phyloP scores from a whole-genome alignment of 169 alveolate genomes.

The Babesia gibsoni region DNA sequence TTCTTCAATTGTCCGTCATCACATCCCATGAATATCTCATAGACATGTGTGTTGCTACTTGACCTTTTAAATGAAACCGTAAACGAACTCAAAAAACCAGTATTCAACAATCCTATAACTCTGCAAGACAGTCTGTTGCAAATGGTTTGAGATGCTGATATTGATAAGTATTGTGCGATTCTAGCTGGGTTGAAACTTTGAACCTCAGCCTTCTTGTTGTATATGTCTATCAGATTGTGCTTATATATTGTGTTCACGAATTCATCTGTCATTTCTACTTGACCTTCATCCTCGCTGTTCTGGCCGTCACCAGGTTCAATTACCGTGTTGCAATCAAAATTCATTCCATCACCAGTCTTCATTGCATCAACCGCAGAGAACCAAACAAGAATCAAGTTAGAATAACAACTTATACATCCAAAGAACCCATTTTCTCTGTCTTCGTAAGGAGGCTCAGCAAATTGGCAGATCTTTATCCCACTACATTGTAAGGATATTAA shows the following conservation, averaged over 20 bases:
- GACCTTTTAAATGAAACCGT: not conserved
- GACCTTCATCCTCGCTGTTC: too few relatives aligned
- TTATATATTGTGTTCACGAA: not conserved
- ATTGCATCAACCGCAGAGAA: not conserved
- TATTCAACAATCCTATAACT: not conserved
- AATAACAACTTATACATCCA: not conserved
- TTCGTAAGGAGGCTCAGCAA: not conserved
- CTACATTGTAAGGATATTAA: not conserved
- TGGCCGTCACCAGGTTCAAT: too few relatives aligned
- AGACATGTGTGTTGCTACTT: not conserved
- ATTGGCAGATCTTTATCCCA: slow-evolving; percentile 42
- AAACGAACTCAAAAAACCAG: slow-evolving; percentile 2
- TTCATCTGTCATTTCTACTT: too few relatives aligned
- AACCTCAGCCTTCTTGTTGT: too few relatives aligned
- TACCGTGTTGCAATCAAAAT: not conserved
- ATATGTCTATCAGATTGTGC: too few relatives aligned
- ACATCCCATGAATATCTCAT: slow-evolving; percentile 6
- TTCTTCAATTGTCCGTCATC: not conserved
- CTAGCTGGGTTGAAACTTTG: too few relatives aligned
- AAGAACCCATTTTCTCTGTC: slow-evolving; percentile 19
- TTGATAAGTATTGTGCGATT: too few relatives aligned
- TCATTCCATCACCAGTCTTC: not conserved
- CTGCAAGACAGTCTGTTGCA: not conserved
- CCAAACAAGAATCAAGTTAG: not conserved
- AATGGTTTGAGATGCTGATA: too few relatives aligned